Base-by-base conservation (phyloP, 2,329 filamentous ascomycete genomes). In the Cladosporium sphaerospermum region DNA sequence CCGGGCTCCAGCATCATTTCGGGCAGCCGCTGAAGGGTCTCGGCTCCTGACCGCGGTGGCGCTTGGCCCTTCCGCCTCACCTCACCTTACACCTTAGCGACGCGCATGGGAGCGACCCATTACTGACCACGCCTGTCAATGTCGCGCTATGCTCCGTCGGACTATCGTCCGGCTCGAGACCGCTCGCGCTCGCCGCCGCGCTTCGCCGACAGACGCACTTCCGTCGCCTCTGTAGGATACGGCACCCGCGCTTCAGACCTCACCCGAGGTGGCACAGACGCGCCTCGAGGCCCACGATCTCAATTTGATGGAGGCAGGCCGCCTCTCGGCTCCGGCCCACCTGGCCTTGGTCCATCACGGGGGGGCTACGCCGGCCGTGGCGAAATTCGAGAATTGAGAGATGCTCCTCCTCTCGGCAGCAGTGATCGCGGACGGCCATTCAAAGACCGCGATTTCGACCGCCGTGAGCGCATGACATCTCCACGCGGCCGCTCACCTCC, bases 251-350 rank as follows among this genome's bases (percentile, higher is more conserved):
- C 64, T 48, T 50, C 57, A 28, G 59, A 59, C 23, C 58, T 59
- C 16, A 50, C 55, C 32, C 61, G 63, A 50, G 59, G 53, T 45
- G 62, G 59, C 31, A 56, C 59, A 43, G 88, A 95, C 58, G 85
- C 88, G 2, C 90, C 90, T 3, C 80, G 89, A 53, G 90, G 88
- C 0, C 89, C 90, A 9, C 89, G 91, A 69, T 88, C 87, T 3
- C 74, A 90, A 54, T 79, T 86, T 55, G 88, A 92, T 81, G 31
- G 79, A 13, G 65, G 71, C 45, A 69, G 73, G 49, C 65, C 66
- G n/a, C 66, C 69, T 36, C 40, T 51, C 5, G 48, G 40, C 14
- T 51, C 48, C 13, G 48, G 48, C 40, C 73, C 74, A 40, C 78
- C 81, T 19, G 86, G 89, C 49, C 85, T 83, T 61, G 76, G 81